phyloP scores from a whole-genome alignment of 208 protist genomes.

The Acanthamoeba culbertsoni region DNA sequence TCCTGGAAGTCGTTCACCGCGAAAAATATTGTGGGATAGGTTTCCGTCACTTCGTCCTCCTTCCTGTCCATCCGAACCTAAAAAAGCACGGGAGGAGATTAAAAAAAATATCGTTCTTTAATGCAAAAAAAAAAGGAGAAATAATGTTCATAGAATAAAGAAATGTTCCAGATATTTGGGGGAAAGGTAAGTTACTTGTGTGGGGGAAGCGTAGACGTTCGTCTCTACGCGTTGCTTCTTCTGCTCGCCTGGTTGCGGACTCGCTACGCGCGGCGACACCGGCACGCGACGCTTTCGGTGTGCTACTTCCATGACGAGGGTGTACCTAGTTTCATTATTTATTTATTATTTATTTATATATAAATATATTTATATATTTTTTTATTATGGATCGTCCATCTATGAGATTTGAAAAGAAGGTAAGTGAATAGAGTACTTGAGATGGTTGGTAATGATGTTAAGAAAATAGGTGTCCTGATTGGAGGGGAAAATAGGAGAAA shows the following conservation, averaged over 20 bases:
- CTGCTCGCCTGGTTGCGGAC: not conserved
- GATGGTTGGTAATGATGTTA: slow-evolving; percentile 30
- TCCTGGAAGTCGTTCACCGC: slow-evolving; percentile 41
- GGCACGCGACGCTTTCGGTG: not conserved
- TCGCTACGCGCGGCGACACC: not conserved
- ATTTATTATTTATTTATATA: not conserved
- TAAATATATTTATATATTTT: too few relatives aligned
- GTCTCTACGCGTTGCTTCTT: not conserved
- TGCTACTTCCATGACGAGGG: not conserved
- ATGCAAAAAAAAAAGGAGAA: too few relatives aligned
- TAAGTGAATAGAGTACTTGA: slow-evolving; percentile 46
- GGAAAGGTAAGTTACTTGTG: too few relatives aligned
- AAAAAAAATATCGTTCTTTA: not conserved
- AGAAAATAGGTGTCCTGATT: slow-evolving; percentile 41
- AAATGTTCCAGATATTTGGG: too few relatives aligned
- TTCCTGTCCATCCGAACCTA: slow-evolving; percentile 39
- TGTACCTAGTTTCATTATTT: not conserved
- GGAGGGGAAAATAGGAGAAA: too few relatives aligned
- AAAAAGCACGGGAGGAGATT: not conserved
- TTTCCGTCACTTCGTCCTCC: not conserved
- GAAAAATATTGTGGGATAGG: slow-evolving; percentile 38
- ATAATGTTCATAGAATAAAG: too few relatives aligned
- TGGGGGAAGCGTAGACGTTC: not conserved
- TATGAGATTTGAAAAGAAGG: too few relatives aligned
- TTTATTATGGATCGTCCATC: too few relatives aligned